phyloP scores from a whole-genome alignment of 495 filamentous ascomycete species.

The Massariosphaeria phaeospora region DNA sequence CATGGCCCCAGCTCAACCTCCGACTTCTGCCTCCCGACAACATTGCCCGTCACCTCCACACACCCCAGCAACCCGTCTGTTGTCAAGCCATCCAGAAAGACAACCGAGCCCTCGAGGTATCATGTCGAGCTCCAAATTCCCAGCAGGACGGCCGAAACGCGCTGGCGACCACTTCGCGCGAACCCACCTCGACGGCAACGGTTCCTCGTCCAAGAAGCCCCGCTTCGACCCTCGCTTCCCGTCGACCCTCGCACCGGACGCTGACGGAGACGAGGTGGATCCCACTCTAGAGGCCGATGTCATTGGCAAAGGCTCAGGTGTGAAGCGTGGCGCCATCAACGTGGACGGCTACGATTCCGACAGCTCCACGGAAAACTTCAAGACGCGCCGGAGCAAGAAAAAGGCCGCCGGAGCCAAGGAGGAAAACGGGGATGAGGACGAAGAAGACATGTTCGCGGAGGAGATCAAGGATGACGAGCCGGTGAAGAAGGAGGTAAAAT shows the following conservation, averaged over 20 bases:
- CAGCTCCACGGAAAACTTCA: conserved; percentile 86
- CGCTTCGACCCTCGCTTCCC: conserved; percentile 95
- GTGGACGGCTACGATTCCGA: conserved; percentile 96
- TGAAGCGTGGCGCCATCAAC: conserved; percentile 87
- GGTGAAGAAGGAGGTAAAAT: conserved; percentile 29
- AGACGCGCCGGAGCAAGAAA: conserved; percentile 56
- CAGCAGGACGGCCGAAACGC: conserved; percentile 71
- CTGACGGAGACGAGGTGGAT: conserved; percentile 55
- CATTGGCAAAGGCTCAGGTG: conserved; percentile 72
- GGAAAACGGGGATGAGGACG: conserved; percentile 60
- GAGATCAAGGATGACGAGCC: conserved; percentile 53
- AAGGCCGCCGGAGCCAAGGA: conserved; percentile 44
- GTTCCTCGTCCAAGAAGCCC: conserved; percentile 66
- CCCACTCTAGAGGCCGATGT: conserved; percentile 82
- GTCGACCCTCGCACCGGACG: conserved; percentile 76
- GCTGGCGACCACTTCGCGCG: conserved; percentile 74
- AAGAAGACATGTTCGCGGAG: conserved; percentile 90
- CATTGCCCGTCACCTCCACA: too few species aligned
- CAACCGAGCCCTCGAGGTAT: too few species aligned
- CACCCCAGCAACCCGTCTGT: too few species aligned
- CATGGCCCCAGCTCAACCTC: too few species aligned
- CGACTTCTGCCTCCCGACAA: too few species aligned
- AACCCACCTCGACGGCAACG: conserved; percentile 48
- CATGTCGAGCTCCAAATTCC: conserved; percentile 20
- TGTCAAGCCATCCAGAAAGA: too few species aligned